phyloP scores from a whole-genome alignment of 148 eudicot species.

The Rhododendron griersonianum region DNA sequence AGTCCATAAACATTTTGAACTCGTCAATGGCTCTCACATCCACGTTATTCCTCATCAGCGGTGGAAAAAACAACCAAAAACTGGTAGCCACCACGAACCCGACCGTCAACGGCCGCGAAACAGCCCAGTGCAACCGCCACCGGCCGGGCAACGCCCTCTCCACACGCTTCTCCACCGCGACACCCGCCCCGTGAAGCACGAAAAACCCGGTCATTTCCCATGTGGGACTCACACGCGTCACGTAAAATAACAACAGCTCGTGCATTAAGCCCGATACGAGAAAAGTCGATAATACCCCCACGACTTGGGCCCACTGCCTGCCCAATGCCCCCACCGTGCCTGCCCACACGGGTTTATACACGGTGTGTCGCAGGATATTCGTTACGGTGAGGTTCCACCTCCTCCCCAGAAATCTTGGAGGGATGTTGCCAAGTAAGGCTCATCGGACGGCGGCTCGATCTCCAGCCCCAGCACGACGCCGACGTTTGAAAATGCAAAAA shows the following conservation, averaged over 20 bases:
- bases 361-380: constrained; percentile 5
- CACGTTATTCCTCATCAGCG: constrained; percentile 6
- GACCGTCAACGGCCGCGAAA: too few relatives aligned
- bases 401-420: constrained; percentile 18
- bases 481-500: background rate
- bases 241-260: constrained; percentile 13
- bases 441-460: constrained; percentile 12
- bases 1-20: too few relatives aligned
- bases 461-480: background rate
- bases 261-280: constrained; percentile 22
- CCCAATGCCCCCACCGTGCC: background rate
- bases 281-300: background rate
- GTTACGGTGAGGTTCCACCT: constrained; percentile 19
- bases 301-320: background rate
- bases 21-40: too few relatives aligned
- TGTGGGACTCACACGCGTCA: constrained; percentile 1
- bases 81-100: constrained; percentile 34
- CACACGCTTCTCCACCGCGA: constrained; percentile 11
- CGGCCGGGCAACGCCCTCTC: constrained; percentile 32
- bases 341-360: constrained; percentile 10
- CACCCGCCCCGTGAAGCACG: constrained; percentile 4
- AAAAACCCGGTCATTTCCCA: constrained; percentile 12
- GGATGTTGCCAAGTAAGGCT: constrained; percentile 15
- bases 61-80: constrained; percentile 45
- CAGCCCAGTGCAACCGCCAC: constrained; percentile 3